Base-by-base conservation (phyloP, 164 flowering plant genomes). In the Umbilicus rupestris region DNA sequence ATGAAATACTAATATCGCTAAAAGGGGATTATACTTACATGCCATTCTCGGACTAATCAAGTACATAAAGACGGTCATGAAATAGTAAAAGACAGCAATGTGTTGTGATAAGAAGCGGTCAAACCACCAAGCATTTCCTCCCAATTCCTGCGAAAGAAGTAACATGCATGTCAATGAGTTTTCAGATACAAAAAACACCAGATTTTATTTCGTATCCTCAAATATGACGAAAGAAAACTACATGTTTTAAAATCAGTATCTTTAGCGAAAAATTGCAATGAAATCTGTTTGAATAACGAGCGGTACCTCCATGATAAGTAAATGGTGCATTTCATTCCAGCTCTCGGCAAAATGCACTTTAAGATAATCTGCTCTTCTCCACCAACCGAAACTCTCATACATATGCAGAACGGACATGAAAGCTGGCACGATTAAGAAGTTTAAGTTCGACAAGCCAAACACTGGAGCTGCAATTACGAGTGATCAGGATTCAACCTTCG, bases 311-410 rank as follows among this genome's bases (percentile, higher is more conserved):
- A 94, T 94, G 68, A 94, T 94, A 70, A 94, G 96, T 72, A 94
- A 80, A 81, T 94, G 99, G 65, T 94, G 97, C 99, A 94, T 91
- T 79, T 94, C 99, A 76, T 91, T 91, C 96, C 96, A 91, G 84
- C 96, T 94, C 81, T 91, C 99, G 62, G 97, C 97, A 85, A 94
- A 94, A 76, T 94, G 97, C 67, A 94, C 97, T 84, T 91, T 85
- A 72, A 94, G 71, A 75, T 94, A 94, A 78, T 94, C 99, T 41
- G 96, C 95, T 75, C 84, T 81, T 82, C 97, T 84, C 96, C 99
- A 94, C 99, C 99, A 91, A 70, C 99, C 99, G 77, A 89, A 86
- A 77, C 81, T 89, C 87, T 94, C 96, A 69, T 94, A 94, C 96
- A 91, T 71, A 74, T 94, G 99, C 26, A 94, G 81, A 57, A 94